Conservation (phyloP, 2,329 filamentous ascomycete genomes). For the Paracorniculantispora psalliotae region DNA sequence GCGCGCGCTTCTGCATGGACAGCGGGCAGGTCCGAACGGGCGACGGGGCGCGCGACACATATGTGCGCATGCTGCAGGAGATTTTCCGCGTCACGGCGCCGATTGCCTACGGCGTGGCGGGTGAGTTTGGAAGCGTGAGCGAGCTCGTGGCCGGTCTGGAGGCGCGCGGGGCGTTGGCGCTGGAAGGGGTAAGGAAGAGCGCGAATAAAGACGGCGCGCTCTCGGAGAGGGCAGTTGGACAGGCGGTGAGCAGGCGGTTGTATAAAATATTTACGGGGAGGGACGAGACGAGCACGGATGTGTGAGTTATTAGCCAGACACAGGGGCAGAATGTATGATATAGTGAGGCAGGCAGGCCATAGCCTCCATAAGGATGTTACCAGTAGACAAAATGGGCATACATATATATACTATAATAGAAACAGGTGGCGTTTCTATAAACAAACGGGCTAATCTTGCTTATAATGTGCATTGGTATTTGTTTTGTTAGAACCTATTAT, state of each 20-base stretch:
- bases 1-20: conserved; percentile 73
- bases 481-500: too few species aligned
- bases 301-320: conserved; percentile 28
- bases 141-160: conserved; percentile 57
- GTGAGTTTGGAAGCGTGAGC: conserved; percentile 53
- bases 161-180: conserved; percentile 49
- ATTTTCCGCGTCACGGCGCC: conserved; percentile 66
- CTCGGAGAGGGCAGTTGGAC: conserved; percentile 52
- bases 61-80: conserved; percentile 70
- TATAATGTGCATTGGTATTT: too few species aligned
- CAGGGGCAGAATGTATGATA: too few species aligned
- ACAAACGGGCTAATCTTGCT: too few species aligned
- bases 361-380: too few species aligned
- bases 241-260: conserved; percentile 53
- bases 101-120: conserved; percentile 64
- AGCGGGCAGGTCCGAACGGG: conserved; percentile 69
- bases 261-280: conserved; percentile 55
- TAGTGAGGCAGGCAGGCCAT: too few species aligned
- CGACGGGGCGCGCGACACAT: conserved; percentile 61
- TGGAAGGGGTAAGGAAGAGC: conserved; percentile 58
- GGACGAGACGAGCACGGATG: conserved; percentile 52
- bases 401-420: too few species aligned
- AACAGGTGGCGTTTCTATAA: too few species aligned
- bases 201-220: conserved; percentile 53
- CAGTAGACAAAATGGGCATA: too few species aligned